Conservation (phyloP, 2,329 filamentous ascomycete genomes). For the Alternaria sp. region DNA sequence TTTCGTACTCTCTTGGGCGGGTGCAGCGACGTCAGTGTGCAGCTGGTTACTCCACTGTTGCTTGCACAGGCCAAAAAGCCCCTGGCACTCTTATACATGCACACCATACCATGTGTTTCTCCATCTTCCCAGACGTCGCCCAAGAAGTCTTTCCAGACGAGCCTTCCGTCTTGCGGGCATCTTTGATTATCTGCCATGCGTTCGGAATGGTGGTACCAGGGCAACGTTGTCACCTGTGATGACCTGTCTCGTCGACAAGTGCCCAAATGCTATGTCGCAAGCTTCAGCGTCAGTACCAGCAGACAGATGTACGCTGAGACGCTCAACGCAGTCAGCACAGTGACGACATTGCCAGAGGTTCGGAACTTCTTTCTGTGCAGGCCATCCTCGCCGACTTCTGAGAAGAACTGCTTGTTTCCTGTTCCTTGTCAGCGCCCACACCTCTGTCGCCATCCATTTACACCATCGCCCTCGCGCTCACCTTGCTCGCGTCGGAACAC, state of each 20-base stretch:
- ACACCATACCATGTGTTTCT: slow-evolving; percentile 21
- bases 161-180: slow-evolving; percentile 1
- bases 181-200: neutral
- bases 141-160: slow-evolving; percentile 11
- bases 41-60: slow-evolving; percentile 36
- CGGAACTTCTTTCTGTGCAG: slow-evolving; percentile 68
- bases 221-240: neutral
- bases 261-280: slow-evolving; percentile 37
- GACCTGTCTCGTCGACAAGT: neutral
- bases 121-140: slow-evolving; percentile 15
- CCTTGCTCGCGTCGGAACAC: slow-evolving; percentile 85
- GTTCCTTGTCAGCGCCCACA: slow-evolving; percentile 22
- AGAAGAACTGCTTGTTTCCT: slow-evolving; percentile 91
- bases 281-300: slow-evolving; percentile 65
- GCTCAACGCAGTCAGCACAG: slow-evolving; percentile 68
- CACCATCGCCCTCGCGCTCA: slow-evolving; percentile 14
- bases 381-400: slow-evolving; percentile 66
- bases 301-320: slow-evolving; percentile 68
- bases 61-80: slow-evolving; percentile 5
- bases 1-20: neutral
- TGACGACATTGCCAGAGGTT: slow-evolving; percentile 72
- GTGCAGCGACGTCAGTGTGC: slow-evolving; percentile 24
- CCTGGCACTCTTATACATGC: slow-evolving; percentile 24
- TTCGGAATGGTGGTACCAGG: neutral
- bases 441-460: neutral